phyloP scores from a whole-genome alignment of 306 rosid genomes.

The Cicer judaicum region DNA sequence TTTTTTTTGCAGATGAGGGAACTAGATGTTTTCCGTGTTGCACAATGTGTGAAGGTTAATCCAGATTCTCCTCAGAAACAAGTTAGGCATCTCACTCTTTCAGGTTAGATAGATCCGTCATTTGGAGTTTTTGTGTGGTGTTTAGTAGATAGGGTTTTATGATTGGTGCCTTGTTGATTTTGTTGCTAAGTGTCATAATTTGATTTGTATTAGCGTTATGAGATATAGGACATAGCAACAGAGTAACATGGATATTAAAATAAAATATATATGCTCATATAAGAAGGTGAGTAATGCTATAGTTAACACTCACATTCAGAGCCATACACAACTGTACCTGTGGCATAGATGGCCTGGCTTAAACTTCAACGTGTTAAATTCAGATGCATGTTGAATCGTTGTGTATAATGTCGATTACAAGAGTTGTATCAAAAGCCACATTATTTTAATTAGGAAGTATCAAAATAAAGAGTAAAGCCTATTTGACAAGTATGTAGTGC shows the following conservation, averaged over 20 bases:
- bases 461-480: not conserved
- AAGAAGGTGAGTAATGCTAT: not conserved
- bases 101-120: conserved; percentile 66
- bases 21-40: conserved; percentile 63
- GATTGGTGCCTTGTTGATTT: conserved; percentile 27
- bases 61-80: conserved; percentile 99
- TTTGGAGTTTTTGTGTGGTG: conserved; percentile 38
- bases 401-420: not conserved
- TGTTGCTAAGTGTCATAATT: conserved; percentile 24
- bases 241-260: not conserved
- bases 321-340: not conserved
- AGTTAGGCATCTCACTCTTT: conserved; percentile 89
- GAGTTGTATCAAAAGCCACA: not conserved
- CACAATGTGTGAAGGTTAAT: conserved; percentile 87
- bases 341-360: not conserved
- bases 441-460: not conserved
- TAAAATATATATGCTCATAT: not conserved
- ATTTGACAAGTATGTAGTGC: not conserved
- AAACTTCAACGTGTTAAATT: conserved; percentile 10
- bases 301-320: not conserved
- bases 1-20: conserved; percentile 62
- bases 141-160: conserved; percentile 31
- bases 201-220: conserved; percentile 7
- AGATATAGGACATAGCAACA: not conserved
- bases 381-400: not conserved